These are phyloP conservation scores for Brassica napus DNA, from an alignment of 345 rosid species.

Conservation along the genomic window DNA sequence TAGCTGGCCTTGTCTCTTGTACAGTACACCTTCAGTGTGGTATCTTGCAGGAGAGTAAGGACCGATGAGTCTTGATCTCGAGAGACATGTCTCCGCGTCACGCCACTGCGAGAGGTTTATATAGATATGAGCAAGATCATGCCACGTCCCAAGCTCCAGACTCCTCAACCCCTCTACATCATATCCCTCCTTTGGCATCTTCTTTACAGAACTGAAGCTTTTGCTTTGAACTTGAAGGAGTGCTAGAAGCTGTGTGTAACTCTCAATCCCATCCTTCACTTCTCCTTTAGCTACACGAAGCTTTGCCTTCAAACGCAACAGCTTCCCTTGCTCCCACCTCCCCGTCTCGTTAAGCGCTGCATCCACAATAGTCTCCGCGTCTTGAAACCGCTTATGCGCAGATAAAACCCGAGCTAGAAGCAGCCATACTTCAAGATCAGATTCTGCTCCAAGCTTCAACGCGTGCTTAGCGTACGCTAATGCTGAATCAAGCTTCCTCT, in stretches of 20 bases:
- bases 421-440: constrained; percentile 63
- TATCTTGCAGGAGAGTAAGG: constrained; percentile 55
- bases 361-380: constrained; percentile 59
- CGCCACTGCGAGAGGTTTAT: constrained; percentile 62
- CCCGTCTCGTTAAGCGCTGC: constrained; percentile 72
- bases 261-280: constrained; percentile 54
- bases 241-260: constrained; percentile 74
- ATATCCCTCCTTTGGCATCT: constrained; percentile 43
- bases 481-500: constrained; percentile 71
- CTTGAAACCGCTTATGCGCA: constrained; percentile 59
- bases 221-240: constrained; percentile 71
- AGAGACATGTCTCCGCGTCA: constrained; percentile 80
- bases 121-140: constrained; percentile 70
- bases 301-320: constrained; percentile 74
- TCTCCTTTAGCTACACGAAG: constrained; percentile 70
- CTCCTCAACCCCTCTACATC: constrained; percentile 40
- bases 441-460: constrained; percentile 61
- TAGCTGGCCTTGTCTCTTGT: constrained; percentile 51
- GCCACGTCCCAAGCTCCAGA: constrained; percentile 76
- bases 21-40: constrained; percentile 59
- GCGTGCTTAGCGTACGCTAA: constrained; percentile 48
- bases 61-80: constrained; percentile 60
- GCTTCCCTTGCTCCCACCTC: constrained; percentile 82
- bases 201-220: constrained; percentile 49
- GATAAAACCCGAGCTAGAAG: constrained; percentile 76